Evolutionary conservation across 2,329 filamentous ascomycete genomes (phyloP).

Genomic region (Chrysosphaeria jannelii): DNA sequence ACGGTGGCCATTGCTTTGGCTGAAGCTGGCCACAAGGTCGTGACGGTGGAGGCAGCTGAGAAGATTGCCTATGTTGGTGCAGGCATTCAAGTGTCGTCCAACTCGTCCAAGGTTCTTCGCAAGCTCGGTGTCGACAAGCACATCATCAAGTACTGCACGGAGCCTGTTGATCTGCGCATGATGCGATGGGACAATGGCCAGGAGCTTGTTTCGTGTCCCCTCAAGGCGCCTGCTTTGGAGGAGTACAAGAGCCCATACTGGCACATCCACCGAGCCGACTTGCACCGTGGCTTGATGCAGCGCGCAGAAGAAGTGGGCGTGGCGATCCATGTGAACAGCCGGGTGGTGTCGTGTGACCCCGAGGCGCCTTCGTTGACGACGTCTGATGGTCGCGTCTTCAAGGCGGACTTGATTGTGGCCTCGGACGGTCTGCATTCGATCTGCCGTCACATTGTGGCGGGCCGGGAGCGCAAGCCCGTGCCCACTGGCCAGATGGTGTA

Average conservation of each 20-base stretch:
- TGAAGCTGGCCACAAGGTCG: conserved; percentile 3
- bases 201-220: conserved; percentile 19
- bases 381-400: conserved; percentile 1
- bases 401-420: conserved; percentile 3
- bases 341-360: conserved; percentile 2
- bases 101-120: conserved; percentile 17
- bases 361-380: conserved; percentile 1
- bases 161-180: conserved; percentile 18
- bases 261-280: conserved; percentile 4
- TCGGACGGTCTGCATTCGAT: conserved; percentile 3
- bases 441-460: conserved; percentile 2
- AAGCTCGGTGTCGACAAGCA: conserved; percentile 17
- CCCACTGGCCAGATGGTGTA: conserved; percentile 20
- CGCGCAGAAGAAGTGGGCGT: conserved; percentile 3
- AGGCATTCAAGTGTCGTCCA: conserved; percentile 21
- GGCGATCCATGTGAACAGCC: conserved; percentile 2
- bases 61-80: conserved; percentile 12
- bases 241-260: conserved; percentile 18
- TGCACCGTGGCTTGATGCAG: conserved; percentile 3
- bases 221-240: conserved; percentile 15
- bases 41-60: conserved; percentile 7
- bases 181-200: conserved; percentile 18
- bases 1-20: conserved; percentile 3
- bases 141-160: conserved; percentile 11
- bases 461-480: conserved; percentile 3